These are phyloP conservation scores for Globisporangium perplexum DNA, from an alignment of 352 stramenopile species.

Conservation along the genomic window DNA sequence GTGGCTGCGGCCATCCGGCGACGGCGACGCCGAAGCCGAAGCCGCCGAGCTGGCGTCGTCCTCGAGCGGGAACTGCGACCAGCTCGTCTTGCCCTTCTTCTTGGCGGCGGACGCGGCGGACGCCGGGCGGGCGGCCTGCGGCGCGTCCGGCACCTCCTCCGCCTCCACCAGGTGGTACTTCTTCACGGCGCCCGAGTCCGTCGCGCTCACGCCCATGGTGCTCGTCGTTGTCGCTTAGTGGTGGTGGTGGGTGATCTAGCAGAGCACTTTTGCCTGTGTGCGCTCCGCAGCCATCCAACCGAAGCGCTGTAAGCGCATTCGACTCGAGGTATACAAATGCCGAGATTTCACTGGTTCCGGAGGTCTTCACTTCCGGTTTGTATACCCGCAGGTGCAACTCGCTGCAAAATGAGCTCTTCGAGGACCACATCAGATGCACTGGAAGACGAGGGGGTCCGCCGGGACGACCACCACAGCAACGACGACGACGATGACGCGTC, in stretches of 20 bases:
- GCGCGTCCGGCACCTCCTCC: conserved; percentile 58
- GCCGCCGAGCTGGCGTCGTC: conserved; percentile 2
- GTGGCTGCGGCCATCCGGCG: background rate
- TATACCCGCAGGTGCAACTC: background rate
- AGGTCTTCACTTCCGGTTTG: background rate
- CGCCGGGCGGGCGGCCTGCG: conserved; percentile 1
- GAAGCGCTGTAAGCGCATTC: background rate
- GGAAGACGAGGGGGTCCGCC: too few species aligned
- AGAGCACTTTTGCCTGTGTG: background rate
- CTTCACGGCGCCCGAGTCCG: conserved; percentile 26
- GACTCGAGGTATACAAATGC: background rate
- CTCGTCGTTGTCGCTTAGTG: background rate
- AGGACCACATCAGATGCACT: background rate
- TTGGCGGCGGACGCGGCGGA: conserved; percentile 18
- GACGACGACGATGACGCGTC: too few species aligned
- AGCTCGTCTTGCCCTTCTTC: conserved; percentile 74
- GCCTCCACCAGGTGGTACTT: conserved; percentile 84
- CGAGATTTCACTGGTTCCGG: background rate
- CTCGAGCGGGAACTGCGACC: conserved; percentile 60
- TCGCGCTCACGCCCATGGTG: conserved; percentile 32
- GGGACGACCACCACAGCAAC: too few species aligned
- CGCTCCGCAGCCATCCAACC: conserved; percentile 1
- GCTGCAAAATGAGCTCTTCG: background rate
- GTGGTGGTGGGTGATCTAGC: too few species aligned
- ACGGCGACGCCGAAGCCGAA: background rate